These are phyloP conservation scores for Daedaleopsis sinensis DNA, from an alignment of 768 basidiomycete genomes.

Conservation along the genomic window DNA sequence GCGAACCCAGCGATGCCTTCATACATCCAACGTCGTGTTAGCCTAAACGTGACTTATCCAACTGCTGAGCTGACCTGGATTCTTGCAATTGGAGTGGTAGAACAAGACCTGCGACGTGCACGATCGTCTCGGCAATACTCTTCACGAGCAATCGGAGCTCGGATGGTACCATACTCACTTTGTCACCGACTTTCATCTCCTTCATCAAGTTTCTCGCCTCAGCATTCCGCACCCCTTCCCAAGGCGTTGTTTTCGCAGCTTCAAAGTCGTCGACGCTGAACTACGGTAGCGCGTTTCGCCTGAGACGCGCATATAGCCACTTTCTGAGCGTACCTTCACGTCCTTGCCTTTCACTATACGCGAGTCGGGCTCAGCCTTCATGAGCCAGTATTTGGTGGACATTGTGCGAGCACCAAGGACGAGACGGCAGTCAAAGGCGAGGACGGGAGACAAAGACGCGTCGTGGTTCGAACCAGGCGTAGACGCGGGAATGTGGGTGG, in stretches of 20 bases:
- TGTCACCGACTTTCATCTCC: constrained; percentile 75
- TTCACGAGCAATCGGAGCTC: neutral
- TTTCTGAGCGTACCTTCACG: constrained; percentile 59
- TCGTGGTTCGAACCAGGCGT: constrained; percentile 7
- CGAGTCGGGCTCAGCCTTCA: constrained; percentile 87
- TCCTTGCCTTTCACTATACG: constrained; percentile 86
- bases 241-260: constrained; percentile 64
- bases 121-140: constrained; percentile 4
- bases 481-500: constrained; percentile 20
- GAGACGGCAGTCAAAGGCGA: constrained; percentile 5
- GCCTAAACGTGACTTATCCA: neutral
- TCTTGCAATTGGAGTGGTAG: constrained; percentile 88
- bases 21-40: neutral
- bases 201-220: constrained; percentile 86
- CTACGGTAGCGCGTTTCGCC: constrained; percentile 37
- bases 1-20: constrained; percentile 82
- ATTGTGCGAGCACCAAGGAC: constrained; percentile 4
- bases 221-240: constrained; percentile 89
- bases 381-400: constrained; percentile 56
- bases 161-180: constrained; percentile 44
- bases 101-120: constrained; percentile 64
- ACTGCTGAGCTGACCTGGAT: constrained; percentile 54
- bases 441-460: constrained; percentile 5
- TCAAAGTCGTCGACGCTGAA: constrained; percentile 91
- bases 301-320: constrained; percentile 17